Conservation (phyloP, 495 filamentous ascomycete genomes). For the Thermochaetoides thermophila region DNA sequence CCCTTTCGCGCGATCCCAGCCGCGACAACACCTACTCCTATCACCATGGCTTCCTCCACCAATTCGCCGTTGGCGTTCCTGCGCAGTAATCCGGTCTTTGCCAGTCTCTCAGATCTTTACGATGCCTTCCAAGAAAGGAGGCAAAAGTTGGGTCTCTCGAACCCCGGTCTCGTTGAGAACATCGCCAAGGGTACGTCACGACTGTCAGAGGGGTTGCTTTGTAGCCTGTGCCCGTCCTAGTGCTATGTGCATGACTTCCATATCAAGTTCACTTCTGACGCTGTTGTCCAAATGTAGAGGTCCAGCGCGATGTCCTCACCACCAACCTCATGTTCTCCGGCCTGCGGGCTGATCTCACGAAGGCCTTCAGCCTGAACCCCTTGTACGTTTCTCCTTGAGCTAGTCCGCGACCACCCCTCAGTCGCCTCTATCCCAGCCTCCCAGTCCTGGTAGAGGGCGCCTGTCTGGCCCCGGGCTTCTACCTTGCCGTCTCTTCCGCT, state of each 20-base stretch:
- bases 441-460: not conserved
- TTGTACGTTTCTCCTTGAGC: slow-evolving; percentile 30
- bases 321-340: slow-evolving; percentile 92
- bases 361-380: slow-evolving; percentile 81
- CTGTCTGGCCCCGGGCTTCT: not conserved
- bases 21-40: slow-evolving; percentile 7
- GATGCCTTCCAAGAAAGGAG: slow-evolving; percentile 70
- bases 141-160: slow-evolving; percentile 71
- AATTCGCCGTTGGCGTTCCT: slow-evolving; percentile 50
- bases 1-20: slow-evolving; percentile 6
- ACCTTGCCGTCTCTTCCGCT: not conserved
- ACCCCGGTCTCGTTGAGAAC: slow-evolving; percentile 85
- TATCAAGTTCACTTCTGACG: too few relatives aligned
- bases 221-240: too few relatives aligned
- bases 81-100: slow-evolving; percentile 54
- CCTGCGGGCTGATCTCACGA: slow-evolving; percentile 86
- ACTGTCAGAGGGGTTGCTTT: too few relatives aligned
- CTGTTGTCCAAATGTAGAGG: slow-evolving; percentile 36
- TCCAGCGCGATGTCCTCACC: slow-evolving; percentile 85
- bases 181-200: slow-evolving; percentile 43
- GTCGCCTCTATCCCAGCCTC: too few relatives aligned
- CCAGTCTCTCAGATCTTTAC: slow-evolving; percentile 62
- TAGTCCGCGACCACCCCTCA: not conserved
- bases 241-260: too few relatives aligned
- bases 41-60: slow-evolving; percentile 29